phyloP scores from a whole-genome alignment of 2,329 filamentous ascomycete genomes.

The Botrytis aclada region DNA sequence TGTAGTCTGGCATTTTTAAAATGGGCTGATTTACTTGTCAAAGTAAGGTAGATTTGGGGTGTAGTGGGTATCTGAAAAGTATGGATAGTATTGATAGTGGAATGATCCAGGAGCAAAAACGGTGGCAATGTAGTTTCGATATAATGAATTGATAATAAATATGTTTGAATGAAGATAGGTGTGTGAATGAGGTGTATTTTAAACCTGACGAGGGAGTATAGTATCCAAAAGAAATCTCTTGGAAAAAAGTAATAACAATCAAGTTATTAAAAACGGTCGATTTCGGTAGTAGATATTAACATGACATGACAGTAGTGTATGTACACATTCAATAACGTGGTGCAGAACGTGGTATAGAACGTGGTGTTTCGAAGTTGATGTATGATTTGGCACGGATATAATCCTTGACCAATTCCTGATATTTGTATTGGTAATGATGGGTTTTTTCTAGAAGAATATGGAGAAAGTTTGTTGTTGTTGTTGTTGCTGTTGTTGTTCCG shows the following conservation, averaged over 20 bases:
- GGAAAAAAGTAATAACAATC: constrained; percentile 19
- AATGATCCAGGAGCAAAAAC: not conserved
- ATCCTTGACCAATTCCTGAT: not conserved
- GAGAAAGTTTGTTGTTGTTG: not conserved
- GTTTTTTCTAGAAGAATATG: not conserved
- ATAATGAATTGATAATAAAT: not conserved
- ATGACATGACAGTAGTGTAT: constrained; percentile 19
- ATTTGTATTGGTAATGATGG: not conserved
- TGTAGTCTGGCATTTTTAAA: constrained; percentile 31
- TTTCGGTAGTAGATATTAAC: constrained; percentile 24
- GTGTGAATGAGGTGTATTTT: constrained; percentile 3
- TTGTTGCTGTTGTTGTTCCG: constrained; percentile 2
- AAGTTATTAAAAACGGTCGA: constrained; percentile 18
- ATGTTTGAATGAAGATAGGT: not conserved
- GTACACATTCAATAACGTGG: constrained; percentile 18
- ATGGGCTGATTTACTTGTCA: not conserved
- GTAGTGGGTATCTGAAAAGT: not conserved
- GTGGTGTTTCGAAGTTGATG: constrained; percentile 22
- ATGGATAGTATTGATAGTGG: not conserved
- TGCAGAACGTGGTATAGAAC: constrained; percentile 21
- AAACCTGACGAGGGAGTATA: constrained; percentile 3
- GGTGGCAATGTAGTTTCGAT: not conserved
- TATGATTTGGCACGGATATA: constrained; percentile 25
- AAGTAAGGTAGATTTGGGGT: constrained; percentile 1
- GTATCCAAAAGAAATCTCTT: constrained; percentile 12